Percentiles rank a stretch among this genome's conserved stretches.
These are phyloP conservation scores for Starmera pachycereana DNA, from an alignment of 805 yeast genomes.

Conservation along the genomic window DNA sequence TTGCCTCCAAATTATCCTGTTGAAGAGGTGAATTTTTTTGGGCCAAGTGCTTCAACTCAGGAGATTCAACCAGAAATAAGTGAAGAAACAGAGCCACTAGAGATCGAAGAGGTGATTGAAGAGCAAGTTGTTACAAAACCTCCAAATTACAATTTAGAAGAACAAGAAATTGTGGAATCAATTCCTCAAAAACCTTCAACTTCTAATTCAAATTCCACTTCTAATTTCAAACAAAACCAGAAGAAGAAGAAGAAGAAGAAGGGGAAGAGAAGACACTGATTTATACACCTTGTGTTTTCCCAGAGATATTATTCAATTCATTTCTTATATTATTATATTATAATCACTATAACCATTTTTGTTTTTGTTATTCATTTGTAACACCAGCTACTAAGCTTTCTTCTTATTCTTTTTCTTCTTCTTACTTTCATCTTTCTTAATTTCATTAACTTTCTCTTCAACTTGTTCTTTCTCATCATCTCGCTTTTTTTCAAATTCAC, in stretches of 20 bases:
- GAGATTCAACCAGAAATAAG: not conserved
- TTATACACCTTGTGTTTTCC: not conserved
- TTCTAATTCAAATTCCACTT: not conserved
- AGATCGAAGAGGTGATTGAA: not conserved
- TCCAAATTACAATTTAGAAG: conserved; percentile 16
- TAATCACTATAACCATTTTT: not conserved
- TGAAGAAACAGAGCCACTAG: not conserved
- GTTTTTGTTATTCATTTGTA: not conserved
- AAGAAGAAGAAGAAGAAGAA: conserved; percentile 8
- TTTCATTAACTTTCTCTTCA: not conserved
- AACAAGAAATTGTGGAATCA: conserved; percentile 10
- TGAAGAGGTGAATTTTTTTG: conserved; percentile 54
- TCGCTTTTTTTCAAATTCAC: not conserved
- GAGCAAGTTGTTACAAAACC: conserved; percentile 10
- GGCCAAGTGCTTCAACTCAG: conserved; percentile 22
- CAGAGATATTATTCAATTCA: not conserved
- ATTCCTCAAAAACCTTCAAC: not conserved
- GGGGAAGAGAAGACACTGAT: conserved; percentile 7
- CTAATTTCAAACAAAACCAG: conserved; percentile 1
- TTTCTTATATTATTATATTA: not conserved
- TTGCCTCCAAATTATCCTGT: conserved; percentile 63
- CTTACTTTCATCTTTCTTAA: not conserved
- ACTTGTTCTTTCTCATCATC: not conserved
- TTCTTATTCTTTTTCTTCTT: not conserved
- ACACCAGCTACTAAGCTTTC: not conserved